Evolutionary conservation across 805 yeast genomes (phyloP).

Genomic region (Saccharomycopsis guyanensis): DNA sequence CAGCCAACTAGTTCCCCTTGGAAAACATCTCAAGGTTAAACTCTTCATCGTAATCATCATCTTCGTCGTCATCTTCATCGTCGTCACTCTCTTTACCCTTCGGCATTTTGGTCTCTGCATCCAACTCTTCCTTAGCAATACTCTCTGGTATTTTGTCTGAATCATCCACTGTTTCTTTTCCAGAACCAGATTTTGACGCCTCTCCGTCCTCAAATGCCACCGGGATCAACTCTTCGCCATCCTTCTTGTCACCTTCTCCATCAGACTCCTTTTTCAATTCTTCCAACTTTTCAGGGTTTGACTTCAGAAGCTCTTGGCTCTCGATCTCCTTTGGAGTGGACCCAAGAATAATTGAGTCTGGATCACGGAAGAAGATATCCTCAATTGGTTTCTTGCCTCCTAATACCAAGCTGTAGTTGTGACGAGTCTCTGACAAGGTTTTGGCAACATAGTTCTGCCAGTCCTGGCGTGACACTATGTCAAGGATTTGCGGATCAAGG

Average conservation of each 20-base stretch:
- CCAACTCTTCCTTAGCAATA: no score
- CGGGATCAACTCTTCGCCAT: background rate
- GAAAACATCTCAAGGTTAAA: background rate
- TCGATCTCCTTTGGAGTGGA: slow-evolving; percentile 14
- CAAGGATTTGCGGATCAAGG: slow-evolving; percentile 11
- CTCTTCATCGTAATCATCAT: slow-evolving; percentile 20
- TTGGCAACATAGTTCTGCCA: slow-evolving; percentile 16
- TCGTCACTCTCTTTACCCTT: slow-evolving; percentile 3
- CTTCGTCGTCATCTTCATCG: slow-evolving; percentile 16
- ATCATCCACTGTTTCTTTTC: no score
- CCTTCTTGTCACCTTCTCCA: background rate
- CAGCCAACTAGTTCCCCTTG: background rate
- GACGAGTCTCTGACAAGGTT: slow-evolving; percentile 13
- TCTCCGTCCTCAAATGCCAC: background rate
- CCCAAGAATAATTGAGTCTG: slow-evolving; percentile 17
- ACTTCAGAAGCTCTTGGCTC: slow-evolving; percentile 13
- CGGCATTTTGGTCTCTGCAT: background rate
- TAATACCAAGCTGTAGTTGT: slow-evolving; percentile 10
- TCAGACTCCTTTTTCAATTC: slow-evolving; percentile 3
- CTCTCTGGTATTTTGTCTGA: no score
- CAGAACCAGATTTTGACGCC: background rate
- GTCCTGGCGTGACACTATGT: slow-evolving; percentile 2
- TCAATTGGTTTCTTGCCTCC: slow-evolving; percentile 15
- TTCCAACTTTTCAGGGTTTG: slow-evolving; percentile 16
- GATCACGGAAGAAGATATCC: slow-evolving; percentile 12